Percentiles rank a stretch among this genome's conserved stretches.
phyloP scores from a whole-genome alignment of 352 stramenopile genomes.

The Globisporangium viniferum region DNA sequence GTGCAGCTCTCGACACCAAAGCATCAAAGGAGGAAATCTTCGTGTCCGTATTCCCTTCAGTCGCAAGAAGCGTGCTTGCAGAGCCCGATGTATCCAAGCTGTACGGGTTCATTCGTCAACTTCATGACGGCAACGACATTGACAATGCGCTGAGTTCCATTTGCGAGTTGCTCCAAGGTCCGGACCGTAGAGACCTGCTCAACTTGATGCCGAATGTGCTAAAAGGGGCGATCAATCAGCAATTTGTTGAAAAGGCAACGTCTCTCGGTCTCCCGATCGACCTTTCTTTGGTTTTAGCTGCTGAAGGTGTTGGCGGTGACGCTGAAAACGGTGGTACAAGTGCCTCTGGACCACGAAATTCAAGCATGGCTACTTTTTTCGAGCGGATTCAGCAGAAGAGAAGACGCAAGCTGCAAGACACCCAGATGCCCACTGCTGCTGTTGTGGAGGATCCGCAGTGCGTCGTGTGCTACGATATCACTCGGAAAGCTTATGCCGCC shows the following conservation, averaged over 20 bases:
- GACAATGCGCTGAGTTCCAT: constrained; percentile 41
- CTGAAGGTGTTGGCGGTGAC: neutral
- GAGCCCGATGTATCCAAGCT: constrained; percentile 44
- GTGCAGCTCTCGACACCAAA: neutral
- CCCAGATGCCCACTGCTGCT: constrained; percentile 31
- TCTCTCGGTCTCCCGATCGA: constrained; percentile 34
- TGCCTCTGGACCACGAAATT: neutral
- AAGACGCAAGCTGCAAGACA: constrained; percentile 37
- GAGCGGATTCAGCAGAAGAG: constrained; percentile 65
- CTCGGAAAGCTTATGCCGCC: constrained; percentile 69
- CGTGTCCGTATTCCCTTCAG: constrained; percentile 38
- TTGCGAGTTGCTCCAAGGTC: constrained; percentile 44
- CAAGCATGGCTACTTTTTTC: constrained; percentile 53
- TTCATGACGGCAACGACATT: constrained; percentile 41
- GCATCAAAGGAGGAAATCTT: constrained; percentile 20
- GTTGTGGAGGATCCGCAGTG: constrained; percentile 79
- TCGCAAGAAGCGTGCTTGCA: constrained; percentile 54
- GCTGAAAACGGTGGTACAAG: neutral
- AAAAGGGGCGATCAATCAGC: constrained; percentile 33
- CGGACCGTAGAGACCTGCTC: constrained; percentile 46
- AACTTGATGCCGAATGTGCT: constrained; percentile 68
- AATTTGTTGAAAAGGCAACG: constrained; percentile 44
- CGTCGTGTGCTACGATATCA: constrained; percentile 83
- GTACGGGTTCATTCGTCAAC: constrained; percentile 57
- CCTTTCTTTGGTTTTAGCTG: neutral